Evolutionary conservation across 2,329 filamentous ascomycete species (phyloP).

Genomic region (Colletotrichum sp.): DNA sequence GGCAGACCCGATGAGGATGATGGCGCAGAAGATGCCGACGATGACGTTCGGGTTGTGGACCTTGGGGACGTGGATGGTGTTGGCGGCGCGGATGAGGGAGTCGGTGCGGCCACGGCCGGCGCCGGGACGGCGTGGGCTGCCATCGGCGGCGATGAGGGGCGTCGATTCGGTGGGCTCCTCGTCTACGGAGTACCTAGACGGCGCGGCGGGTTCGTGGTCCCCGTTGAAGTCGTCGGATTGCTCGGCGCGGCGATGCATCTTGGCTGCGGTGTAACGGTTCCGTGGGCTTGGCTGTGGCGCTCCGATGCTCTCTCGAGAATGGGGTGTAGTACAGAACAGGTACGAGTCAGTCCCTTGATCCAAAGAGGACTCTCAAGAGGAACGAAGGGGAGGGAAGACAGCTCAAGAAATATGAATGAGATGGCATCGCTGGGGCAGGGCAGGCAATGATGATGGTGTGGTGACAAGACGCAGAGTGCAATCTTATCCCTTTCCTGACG

Average conservation of each 20-base stretch:
- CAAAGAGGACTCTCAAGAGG: neutral
- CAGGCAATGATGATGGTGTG: neutral
- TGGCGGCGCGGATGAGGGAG: slow-evolving; percentile 6
- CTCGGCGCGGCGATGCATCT: slow-evolving; percentile 1
- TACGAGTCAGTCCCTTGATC: neutral
- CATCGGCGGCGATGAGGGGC: neutral
- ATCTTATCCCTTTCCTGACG: slow-evolving; percentile 7
- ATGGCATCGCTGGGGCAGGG: neutral
- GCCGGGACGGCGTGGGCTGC: neutral
- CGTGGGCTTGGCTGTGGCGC: neutral
- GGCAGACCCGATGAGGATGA: slow-evolving; percentile 33
- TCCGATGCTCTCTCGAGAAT: neutral
- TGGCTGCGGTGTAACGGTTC: neutral
- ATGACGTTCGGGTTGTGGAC: slow-evolving; percentile 28
- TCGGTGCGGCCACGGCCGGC: neutral
- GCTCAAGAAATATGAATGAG: neutral
- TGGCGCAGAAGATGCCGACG: slow-evolving; percentile 31
- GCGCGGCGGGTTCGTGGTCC: neutral
- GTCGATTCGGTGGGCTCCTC: slow-evolving; percentile 2
- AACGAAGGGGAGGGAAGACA: neutral
- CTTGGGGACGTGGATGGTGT: slow-evolving; percentile 24
- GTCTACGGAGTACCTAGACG: neutral
- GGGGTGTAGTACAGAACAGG: neutral
- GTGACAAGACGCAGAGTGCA: neutral
- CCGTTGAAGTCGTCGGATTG: neutral